These are phyloP conservation scores for Ploettnerulaceae sp. DNA, from an alignment of 2,329 filamentous ascomycete species.

Conservation along the genomic window DNA sequence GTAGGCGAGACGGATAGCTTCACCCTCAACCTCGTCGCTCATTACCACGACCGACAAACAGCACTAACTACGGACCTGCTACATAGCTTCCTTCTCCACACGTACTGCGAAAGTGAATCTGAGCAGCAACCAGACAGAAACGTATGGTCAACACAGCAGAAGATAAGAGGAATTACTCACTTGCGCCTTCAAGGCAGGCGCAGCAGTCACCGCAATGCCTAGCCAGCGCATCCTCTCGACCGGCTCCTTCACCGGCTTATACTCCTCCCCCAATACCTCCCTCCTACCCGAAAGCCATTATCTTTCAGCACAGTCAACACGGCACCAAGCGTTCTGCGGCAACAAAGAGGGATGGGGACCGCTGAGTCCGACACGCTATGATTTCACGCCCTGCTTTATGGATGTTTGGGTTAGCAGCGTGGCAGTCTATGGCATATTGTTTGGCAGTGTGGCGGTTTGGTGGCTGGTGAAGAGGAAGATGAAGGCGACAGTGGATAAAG, in stretches of 20 bases:
- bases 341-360: constrained; percentile 95
- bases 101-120: too few species aligned
- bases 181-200: constrained; percentile 4
- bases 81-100: too few species aligned
- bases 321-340: constrained; percentile 69
- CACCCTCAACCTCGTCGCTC: too few species aligned
- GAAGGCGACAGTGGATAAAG: constrained; percentile 64
- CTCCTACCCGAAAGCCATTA: constrained; percentile 43
- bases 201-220: constrained; percentile 9
- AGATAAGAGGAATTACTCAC: constrained; percentile 3
- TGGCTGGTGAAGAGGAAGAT: constrained; percentile 69
- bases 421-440: constrained; percentile 71
- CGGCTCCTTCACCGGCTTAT: constrained; percentile 58
- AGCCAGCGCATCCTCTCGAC: constrained; percentile 38
- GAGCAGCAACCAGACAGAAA: not conserved
- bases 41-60: too few species aligned
- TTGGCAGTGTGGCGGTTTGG: constrained; percentile 73
- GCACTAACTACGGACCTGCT: too few species aligned
- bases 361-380: constrained; percentile 78
- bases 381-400: constrained; percentile 96
- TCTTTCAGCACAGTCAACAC: constrained; percentile 42
- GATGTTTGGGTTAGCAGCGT: constrained; percentile 82
- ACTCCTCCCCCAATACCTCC: constrained; percentile 43
- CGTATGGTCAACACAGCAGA: not conserved
- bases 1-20: too few species aligned